Percentiles rank a stretch among this genome's conserved stretches.
phyloP scores from a whole-genome alignment of 768 basidiomycete genomes.

The Xerocomellus chrysenteron region DNA sequence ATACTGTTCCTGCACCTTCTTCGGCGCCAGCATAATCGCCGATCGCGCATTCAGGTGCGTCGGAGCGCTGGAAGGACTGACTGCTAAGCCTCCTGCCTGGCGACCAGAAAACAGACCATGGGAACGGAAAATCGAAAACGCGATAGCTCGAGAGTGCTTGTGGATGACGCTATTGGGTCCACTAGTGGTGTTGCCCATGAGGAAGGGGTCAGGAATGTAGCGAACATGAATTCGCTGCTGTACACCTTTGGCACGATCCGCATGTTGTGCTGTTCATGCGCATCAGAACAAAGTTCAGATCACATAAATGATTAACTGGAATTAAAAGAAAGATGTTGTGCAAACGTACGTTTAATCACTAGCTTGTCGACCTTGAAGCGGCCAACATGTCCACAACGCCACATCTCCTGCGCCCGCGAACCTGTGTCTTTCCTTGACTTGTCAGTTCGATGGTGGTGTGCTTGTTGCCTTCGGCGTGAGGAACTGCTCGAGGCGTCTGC shows the following conservation, averaged over 20 bases:
- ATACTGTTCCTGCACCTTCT: slow-evolving; percentile 74
- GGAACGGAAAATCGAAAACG: slow-evolving; percentile 76
- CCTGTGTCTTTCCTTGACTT: slow-evolving; percentile 18
- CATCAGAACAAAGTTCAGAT: not conserved
- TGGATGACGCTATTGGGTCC: slow-evolving; percentile 73
- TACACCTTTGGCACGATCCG: slow-evolving; percentile 54
- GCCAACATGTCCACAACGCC: slow-evolving; percentile 64
- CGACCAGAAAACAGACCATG: slow-evolving; percentile 36
- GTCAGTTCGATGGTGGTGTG: slow-evolving; percentile 13
- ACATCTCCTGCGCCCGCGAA: slow-evolving; percentile 52
- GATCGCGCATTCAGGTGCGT: slow-evolving; percentile 29
- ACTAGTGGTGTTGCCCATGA: slow-evolving; percentile 40
- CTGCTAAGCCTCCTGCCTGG: slow-evolving; percentile 5
- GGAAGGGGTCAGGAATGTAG: slow-evolving; percentile 51
- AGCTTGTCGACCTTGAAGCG: slow-evolving; percentile 58
- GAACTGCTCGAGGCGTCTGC: slow-evolving; percentile 34
- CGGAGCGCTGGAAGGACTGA: slow-evolving; percentile 9
- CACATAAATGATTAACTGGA: not conserved
- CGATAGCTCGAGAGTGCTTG: slow-evolving; percentile 76
- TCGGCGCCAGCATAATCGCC: slow-evolving; percentile 65
- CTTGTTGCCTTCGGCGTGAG: slow-evolving; percentile 24
- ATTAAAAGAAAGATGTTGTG: slow-evolving; percentile 18
- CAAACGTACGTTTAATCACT: slow-evolving; percentile 36
- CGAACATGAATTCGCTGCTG: slow-evolving; percentile 69
- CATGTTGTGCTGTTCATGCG: slow-evolving; percentile 31